Evolutionary conservation across 139 green algal species (phyloP).

Genomic region (Zygnema cylindricum): DNA sequence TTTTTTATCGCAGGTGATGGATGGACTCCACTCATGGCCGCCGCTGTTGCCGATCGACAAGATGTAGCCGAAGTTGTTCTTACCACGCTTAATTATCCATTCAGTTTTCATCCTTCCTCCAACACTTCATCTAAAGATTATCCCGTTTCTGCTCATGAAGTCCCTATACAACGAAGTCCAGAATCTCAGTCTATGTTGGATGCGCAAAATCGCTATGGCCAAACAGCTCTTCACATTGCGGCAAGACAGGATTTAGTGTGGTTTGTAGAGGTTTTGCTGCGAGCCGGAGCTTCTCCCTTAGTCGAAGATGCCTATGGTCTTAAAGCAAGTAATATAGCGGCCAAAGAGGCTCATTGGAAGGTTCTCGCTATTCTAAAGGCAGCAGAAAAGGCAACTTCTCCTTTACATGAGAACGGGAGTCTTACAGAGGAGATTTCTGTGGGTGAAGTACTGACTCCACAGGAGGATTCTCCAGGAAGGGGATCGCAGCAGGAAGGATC

Average conservation of each 20-base stretch:
- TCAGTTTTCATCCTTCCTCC: too few species aligned
- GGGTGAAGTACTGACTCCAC: too few species aligned
- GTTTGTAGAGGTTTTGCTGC: conserved; percentile 36
- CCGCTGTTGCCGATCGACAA: conserved; percentile 73
- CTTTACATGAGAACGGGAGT: too few species aligned
- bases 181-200: conserved; percentile 25
- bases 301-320: conserved; percentile 5
- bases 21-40: conserved; percentile 90
- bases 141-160: neutral
- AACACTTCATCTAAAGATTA: neutral
- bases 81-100: neutral
- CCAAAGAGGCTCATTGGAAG: neutral
- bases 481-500: too few species aligned
- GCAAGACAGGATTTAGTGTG: conserved; percentile 74
- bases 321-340: neutral
- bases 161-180: neutral
- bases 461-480: too few species aligned
- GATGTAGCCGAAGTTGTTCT: conserved; percentile 69
- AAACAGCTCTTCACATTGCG: conserved; percentile 79
- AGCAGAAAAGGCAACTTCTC: conserved; percentile 1
- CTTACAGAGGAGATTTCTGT: too few species aligned
- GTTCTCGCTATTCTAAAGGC: neutral
- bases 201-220: conserved; percentile 74
- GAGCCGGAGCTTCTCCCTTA: neutral
- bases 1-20: conserved; percentile 67